Evolutionary conservation across 2,329 filamentous ascomycete genomes (phyloP).

Genomic region (Westerdykella ornata): DNA sequence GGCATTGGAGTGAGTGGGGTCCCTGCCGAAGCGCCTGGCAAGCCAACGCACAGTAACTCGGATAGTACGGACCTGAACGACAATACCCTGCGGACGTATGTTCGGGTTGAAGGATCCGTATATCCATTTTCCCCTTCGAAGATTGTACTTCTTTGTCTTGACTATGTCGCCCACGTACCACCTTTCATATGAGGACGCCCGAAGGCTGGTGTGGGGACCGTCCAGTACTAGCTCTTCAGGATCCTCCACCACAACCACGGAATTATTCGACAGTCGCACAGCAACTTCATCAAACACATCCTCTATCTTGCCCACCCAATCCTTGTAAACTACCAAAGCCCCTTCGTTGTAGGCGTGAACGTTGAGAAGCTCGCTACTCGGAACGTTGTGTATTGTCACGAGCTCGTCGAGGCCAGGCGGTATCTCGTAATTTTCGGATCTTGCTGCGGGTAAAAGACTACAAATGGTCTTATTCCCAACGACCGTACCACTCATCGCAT

Average conservation of each 20-base stretch:
- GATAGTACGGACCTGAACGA: slow-evolving; percentile 46
- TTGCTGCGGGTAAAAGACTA: slow-evolving; percentile 36
- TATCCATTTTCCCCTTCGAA: slow-evolving; percentile 49
- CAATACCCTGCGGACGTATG: slow-evolving; percentile 45
- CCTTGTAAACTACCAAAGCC: slow-evolving; percentile 48
- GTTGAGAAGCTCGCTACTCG: slow-evolving; percentile 42
- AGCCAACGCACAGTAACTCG: slow-evolving; percentile 50
- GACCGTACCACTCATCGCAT: slow-evolving; percentile 50
- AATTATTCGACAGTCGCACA: slow-evolving; percentile 47
- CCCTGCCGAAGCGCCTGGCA: slow-evolving; percentile 36
- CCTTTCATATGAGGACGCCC: slow-evolving; percentile 15
- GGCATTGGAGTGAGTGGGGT: slow-evolving; percentile 11
- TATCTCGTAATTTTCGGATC: slow-evolving; percentile 21
- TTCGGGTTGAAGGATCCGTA: slow-evolving; percentile 48
- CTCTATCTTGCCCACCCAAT: slow-evolving; percentile 52
- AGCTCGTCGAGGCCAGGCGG: slow-evolving; percentile 23
- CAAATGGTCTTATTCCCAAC: slow-evolving; percentile 45
- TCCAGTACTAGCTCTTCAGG: slow-evolving; percentile 38
- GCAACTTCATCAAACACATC: slow-evolving; percentile 46
- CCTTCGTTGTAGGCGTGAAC: slow-evolving; percentile 45
- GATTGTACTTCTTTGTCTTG: slow-evolving; percentile 46
- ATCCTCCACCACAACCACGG: slow-evolving; percentile 48
- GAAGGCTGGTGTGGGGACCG: slow-evolving; percentile 19
- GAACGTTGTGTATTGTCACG: slow-evolving; percentile 37
- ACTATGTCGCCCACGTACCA: slow-evolving; percentile 46